Conservation (phyloP, 2,329 filamentous ascomycete species). For the Exophiala phaeomuriformis region DNA sequence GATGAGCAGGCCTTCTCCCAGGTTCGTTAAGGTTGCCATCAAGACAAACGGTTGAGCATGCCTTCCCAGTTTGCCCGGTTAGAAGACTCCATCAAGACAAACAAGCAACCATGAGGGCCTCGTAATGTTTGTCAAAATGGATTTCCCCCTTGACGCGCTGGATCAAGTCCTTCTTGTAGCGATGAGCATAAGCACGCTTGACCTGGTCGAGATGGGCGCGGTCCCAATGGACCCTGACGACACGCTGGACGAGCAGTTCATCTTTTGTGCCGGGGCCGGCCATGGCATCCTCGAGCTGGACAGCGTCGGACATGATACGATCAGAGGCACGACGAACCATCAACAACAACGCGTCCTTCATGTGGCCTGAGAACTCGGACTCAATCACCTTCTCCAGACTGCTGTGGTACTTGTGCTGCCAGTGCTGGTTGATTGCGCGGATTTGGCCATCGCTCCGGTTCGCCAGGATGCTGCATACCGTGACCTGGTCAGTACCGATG, state of each 20-base stretch:
- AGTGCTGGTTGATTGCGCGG: conserved; percentile 68
- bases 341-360: conserved; percentile 74
- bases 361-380: conserved; percentile 83
- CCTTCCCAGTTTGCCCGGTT: too few species aligned
- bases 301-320: conserved; percentile 75
- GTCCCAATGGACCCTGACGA: conserved; percentile 81
- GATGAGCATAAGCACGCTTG: conserved; percentile 66
- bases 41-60: neutral
- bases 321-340: conserved; percentile 73
- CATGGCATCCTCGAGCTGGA: conserved; percentile 80
- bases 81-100: conserved; percentile 33
- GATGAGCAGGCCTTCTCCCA: neutral
- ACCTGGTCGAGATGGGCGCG: conserved; percentile 65
- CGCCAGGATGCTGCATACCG: conserved; percentile 71
- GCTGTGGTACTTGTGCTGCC: conserved; percentile 63
- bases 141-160: conserved; percentile 73
- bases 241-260: conserved; percentile 64
- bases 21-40: neutral
- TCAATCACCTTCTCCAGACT: conserved; percentile 66
- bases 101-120: conserved; percentile 64
- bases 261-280: conserved; percentile 82
- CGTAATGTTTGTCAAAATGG: conserved; percentile 63
- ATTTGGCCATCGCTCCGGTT: conserved; percentile 74
- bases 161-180: conserved; percentile 60
- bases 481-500: conserved; percentile 64